Percentiles rank a stretch among this genome's conserved stretches.
phyloP scores from a whole-genome alignment of 352 stramenopile genomes.

The Plasmopara halstedii region DNA sequence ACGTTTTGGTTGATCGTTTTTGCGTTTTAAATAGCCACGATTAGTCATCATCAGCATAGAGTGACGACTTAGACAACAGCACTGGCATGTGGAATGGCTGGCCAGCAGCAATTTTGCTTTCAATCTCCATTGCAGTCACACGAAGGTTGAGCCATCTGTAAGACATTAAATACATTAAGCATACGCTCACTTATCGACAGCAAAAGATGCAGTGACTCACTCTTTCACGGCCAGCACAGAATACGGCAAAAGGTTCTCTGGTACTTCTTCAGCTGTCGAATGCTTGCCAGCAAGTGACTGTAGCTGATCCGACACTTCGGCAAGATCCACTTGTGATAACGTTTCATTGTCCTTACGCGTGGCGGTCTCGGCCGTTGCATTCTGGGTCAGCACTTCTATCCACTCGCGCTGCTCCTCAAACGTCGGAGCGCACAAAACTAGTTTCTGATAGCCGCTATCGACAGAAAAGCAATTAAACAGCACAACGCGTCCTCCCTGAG shows the following conservation, averaged over 20 bases:
- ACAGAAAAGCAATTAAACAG: slow-evolving; percentile 84
- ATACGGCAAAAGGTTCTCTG: slow-evolving; percentile 66
- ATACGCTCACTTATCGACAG: background rate
- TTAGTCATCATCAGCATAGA: slow-evolving; percentile 84
- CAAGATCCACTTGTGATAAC: slow-evolving; percentile 61
- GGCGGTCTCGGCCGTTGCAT: slow-evolving; percentile 73
- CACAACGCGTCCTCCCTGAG: slow-evolving; percentile 74
- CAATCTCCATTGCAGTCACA: slow-evolving; percentile 80
- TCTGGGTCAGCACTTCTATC: slow-evolving; percentile 83
- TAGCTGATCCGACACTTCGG: slow-evolving; percentile 68
- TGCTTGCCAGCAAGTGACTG: slow-evolving; percentile 78
- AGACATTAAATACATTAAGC: slow-evolving; percentile 13
- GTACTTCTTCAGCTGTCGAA: slow-evolving; percentile 52
- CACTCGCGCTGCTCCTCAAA: slow-evolving; percentile 86
- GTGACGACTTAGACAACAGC: slow-evolving; percentile 79
- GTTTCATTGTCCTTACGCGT: slow-evolving; percentile 70
- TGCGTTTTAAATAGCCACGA: background rate
- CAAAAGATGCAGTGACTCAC: slow-evolving; percentile 30
- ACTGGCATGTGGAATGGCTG: slow-evolving; percentile 78
- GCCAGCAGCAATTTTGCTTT: slow-evolving; percentile 70
- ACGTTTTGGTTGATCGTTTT: background rate
- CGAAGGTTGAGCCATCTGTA: slow-evolving; percentile 79
- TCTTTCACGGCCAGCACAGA: slow-evolving; percentile 82
- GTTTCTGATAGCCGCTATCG: slow-evolving; percentile 77
- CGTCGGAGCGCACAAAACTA: slow-evolving; percentile 72